These are phyloP conservation scores for Pythium brachiatum DNA, from an alignment of 352 stramenopile genomes.

Conservation along the genomic window DNA sequence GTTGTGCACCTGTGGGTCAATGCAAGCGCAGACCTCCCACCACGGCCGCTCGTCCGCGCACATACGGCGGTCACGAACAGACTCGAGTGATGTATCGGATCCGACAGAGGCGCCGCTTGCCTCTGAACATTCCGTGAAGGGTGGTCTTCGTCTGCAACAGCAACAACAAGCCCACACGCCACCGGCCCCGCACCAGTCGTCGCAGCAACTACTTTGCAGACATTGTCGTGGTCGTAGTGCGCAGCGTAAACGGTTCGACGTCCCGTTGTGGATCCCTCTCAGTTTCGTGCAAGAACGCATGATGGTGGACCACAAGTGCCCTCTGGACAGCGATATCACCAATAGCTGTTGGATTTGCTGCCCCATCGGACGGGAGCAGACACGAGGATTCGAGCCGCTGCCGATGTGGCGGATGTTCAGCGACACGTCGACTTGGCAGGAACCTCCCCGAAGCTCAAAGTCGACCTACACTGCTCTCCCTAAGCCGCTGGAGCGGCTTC, in stretches of 20 bases:
- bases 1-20: slow-evolving; percentile 19
- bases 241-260: slow-evolving; percentile 65
- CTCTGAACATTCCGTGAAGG: background rate
- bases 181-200: background rate
- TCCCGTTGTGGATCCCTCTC: slow-evolving; percentile 80
- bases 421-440: slow-evolving; percentile 22
- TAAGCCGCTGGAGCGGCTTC: slow-evolving; percentile 57
- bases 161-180: slow-evolving; percentile 7
- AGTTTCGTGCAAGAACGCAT: slow-evolving; percentile 83
- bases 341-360: slow-evolving; percentile 61
- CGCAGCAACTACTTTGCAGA: slow-evolving; percentile 46
- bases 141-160: background rate
- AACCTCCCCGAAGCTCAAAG: slow-evolving; percentile 24
- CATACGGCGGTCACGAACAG: slow-evolving; percentile 18
- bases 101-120: background rate
- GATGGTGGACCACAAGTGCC: slow-evolving; percentile 66
- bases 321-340: slow-evolving; percentile 64
- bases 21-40: slow-evolving; percentile 1
- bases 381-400: slow-evolving; percentile 63
- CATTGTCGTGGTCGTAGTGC: slow-evolving; percentile 60
- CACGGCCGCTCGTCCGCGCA: background rate
- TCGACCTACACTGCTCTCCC: slow-evolving; percentile 36
- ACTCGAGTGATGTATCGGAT: slow-evolving; percentile 18
- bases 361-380: slow-evolving; percentile 36
- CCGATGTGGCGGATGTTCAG: slow-evolving; percentile 80